A percentile compares a stretch with the other conserved stretches of the same genome.
Conservation (phyloP, 2,329 filamentous ascomycete species). For the Calonectria pseudoreteaudii region DNA sequence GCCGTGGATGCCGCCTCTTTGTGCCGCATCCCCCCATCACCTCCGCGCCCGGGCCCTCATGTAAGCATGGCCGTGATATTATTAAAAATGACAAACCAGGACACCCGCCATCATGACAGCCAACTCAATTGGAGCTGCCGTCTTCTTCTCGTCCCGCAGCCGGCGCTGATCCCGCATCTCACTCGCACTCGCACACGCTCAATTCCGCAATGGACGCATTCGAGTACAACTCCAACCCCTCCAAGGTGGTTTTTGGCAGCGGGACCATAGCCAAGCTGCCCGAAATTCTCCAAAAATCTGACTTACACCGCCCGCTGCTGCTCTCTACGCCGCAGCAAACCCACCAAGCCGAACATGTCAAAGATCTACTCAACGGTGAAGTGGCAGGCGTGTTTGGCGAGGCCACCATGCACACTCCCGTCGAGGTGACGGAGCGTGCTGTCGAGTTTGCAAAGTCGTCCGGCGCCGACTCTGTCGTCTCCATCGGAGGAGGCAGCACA, state of each 20-base stretch:
- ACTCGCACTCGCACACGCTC: background rate
- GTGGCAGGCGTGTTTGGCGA: constrained; percentile 24
- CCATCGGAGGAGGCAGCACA: constrained; percentile 40
- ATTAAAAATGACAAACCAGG: constrained; percentile 10
- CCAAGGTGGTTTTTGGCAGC: constrained; percentile 65
- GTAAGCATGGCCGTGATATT: constrained; percentile 6
- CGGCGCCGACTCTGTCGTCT: constrained; percentile 43
- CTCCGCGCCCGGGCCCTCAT: background rate
- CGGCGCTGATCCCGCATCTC: background rate
- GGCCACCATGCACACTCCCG: constrained; percentile 26
- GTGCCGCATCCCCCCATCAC: background rate
- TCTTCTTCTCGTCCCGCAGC: background rate
- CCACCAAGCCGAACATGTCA: constrained; percentile 29
- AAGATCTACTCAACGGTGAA: constrained; percentile 22
- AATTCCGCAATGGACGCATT: constrained; percentile 60
- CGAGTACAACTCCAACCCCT: constrained; percentile 66
- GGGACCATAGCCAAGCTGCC: constrained; percentile 63
- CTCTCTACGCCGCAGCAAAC: constrained; percentile 62
- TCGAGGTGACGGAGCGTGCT: constrained; percentile 24
- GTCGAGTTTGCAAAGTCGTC: constrained; percentile 10
- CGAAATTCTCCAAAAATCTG: constrained; percentile 56
- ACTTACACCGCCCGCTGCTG: constrained; percentile 62
- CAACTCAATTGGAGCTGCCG: background rate
- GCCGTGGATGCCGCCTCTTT: background rate
- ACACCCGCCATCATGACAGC: background rate